Percentiles rank a stretch among this genome's conserved stretches.
These are phyloP conservation scores for Acanthochlamys bracteata DNA, from an alignment of 106 monocot species.

Conservation along the genomic window DNA sequence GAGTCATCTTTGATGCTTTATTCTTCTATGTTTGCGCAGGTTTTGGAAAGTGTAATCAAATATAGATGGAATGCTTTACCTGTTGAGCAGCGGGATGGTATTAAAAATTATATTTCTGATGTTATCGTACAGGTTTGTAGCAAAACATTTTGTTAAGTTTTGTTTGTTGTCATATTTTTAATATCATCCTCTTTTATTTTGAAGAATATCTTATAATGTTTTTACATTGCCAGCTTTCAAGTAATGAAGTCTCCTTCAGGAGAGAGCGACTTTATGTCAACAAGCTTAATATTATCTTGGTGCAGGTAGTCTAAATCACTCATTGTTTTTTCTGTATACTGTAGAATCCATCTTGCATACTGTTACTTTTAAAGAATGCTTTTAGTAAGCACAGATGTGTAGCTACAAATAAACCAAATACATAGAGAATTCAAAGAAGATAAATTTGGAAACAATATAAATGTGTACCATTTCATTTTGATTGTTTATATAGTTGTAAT, in stretches of 20 bases:
- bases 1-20: not conserved
- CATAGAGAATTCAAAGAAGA: too few species aligned
- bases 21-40: slow-evolving; percentile 29
- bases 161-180: not conserved
- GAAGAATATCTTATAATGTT: not conserved
- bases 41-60: slow-evolving; percentile 95
- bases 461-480: too few species aligned
- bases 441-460: too few species aligned
- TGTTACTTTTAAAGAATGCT: too few species aligned
- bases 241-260: slow-evolving; percentile 82
- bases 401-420: too few species aligned
- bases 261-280: slow-evolving; percentile 89
- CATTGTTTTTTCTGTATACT: not conserved
- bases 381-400: too few species aligned
- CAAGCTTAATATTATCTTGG: slow-evolving; percentile 91
- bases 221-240: slow-evolving; percentile 58
- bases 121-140: slow-evolving; percentile 79
- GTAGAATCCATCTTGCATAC: too few species aligned
- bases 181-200: not conserved
- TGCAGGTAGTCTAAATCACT: slow-evolving; percentile 69
- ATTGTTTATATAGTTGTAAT: too few species aligned
- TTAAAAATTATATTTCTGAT: slow-evolving; percentile 99
- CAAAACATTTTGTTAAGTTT: not conserved
- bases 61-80: slow-evolving; percentile 98
- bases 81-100: slow-evolving; percentile 91